Conservation (phyloP, 805 yeast species). For the Kuraishia piskuri region DNA sequence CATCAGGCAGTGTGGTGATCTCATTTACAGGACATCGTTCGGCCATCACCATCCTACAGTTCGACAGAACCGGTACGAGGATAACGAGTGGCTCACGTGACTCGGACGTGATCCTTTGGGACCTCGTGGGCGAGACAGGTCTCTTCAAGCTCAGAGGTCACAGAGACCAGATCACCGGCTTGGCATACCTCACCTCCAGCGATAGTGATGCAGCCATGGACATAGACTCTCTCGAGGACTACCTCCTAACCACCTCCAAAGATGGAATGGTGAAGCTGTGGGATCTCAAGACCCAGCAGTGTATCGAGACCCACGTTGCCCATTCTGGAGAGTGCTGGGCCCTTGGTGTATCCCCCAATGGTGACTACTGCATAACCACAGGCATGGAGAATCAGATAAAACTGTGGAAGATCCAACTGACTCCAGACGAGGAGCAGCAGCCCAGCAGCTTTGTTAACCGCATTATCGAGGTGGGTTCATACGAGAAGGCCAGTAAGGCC, state of each 20-base stretch:
- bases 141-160: conserved; percentile 82
- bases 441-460: conserved; percentile 22
- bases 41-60: conserved; percentile 57
- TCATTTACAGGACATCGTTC: conserved; percentile 89
- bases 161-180: conserved; percentile 78
- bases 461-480: conserved; percentile 50
- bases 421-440: conserved; percentile 29
- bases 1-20: conserved; percentile 69
- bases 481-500: conserved; percentile 70
- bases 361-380: conserved; percentile 49
- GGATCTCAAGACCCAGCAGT: conserved; percentile 85
- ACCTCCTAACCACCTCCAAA: conserved; percentile 69
- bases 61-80: conserved; percentile 79
- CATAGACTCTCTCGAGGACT: conserved; percentile 54
- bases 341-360: conserved; percentile 35
- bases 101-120: conserved; percentile 85
- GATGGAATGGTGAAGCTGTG: conserved; percentile 91
- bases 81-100: conserved; percentile 83
- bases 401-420: conserved; percentile 68
- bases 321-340: conserved; percentile 94
- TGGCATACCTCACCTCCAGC: conserved; percentile 36
- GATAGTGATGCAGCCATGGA: conserved; percentile 17
- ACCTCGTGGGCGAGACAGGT: conserved; percentile 87
- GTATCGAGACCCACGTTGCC: conserved; percentile 91
- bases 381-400: conserved; percentile 79